Conservation (phyloP, 352 stramenopile species). For the Globisporangium spiculum region DNA sequence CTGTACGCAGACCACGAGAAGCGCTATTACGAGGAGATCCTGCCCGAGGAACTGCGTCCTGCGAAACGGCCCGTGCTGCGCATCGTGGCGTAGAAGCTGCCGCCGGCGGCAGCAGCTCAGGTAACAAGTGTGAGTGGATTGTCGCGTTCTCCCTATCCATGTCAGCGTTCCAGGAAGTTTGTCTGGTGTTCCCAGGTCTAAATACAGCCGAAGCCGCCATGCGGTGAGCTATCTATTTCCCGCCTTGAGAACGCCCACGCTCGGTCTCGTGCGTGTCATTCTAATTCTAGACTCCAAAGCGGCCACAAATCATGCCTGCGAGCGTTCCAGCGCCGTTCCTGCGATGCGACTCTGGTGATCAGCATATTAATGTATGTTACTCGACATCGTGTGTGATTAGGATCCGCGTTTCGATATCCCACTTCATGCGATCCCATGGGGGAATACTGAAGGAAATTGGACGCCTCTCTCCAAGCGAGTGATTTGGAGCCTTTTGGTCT, state of each 20-base stretch:
- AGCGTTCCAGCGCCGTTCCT: slow-evolving; percentile 2
- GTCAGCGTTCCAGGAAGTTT: background rate
- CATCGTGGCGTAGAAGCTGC: slow-evolving; percentile 30
- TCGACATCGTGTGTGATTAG: background rate
- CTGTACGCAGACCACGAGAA: slow-evolving; percentile 51
- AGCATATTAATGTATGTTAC: background rate
- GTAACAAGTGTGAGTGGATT: background rate
- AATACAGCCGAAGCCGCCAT: slow-evolving; percentile 1
- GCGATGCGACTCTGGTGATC: background rate
- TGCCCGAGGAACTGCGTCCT: slow-evolving; percentile 27
- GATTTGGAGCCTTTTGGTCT: background rate
- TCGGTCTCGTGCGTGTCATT: background rate
- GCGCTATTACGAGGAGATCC: slow-evolving; percentile 38
- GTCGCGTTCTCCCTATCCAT: background rate
- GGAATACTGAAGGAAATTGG: background rate
- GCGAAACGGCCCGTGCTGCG: slow-evolving; percentile 23
- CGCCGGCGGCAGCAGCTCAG: background rate
- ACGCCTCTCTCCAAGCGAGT: background rate
- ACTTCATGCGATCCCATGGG: background rate
- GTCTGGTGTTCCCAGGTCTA: background rate
- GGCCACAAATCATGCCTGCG: background rate
- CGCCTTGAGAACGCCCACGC: background rate
- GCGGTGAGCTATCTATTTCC: background rate
- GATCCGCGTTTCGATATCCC: background rate
- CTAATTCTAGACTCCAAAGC: background rate